These are phyloP conservation scores for Anethum foeniculum DNA, from an alignment of 140 eudicot genomes.

Conservation along the genomic window DNA sequence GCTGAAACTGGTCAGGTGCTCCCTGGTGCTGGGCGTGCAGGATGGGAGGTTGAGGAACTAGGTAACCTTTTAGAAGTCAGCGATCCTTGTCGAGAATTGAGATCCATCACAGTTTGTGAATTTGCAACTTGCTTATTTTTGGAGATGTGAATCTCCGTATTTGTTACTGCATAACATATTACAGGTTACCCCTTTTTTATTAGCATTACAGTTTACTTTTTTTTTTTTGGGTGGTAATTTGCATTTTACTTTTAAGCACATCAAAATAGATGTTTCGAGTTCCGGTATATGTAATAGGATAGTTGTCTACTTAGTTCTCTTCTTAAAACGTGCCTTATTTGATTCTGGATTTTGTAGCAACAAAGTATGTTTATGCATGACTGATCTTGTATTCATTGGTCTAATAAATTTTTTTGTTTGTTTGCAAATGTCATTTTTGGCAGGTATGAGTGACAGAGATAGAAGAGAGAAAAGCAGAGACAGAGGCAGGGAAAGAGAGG, in stretches of 20 bases:
- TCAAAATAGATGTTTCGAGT: neutral
- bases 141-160: neutral
- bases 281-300: neutral
- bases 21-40: conserved; percentile 93
- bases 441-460: conserved; percentile 68
- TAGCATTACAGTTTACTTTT: neutral
- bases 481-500: conserved; percentile 55
- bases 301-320: neutral
- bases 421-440: conserved; percentile 9
- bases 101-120: neutral
- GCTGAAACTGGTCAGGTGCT: conserved; percentile 58
- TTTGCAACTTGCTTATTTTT: neutral
- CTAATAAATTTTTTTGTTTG: neutral
- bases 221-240: neutral
- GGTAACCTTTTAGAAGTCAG: conserved; percentile 35
- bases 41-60: conserved; percentile 94
- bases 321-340: neutral
- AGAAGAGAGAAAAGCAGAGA: conserved; percentile 70
- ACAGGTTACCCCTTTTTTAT: neutral
- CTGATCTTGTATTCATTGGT: neutral
- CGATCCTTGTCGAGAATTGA: neutral
- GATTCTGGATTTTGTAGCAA: neutral
- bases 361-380: neutral
- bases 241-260: neutral
- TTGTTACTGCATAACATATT: neutral